Conservation (phyloP, 306 rosid species). For the Cyamopsis tetragonoloba region DNA sequence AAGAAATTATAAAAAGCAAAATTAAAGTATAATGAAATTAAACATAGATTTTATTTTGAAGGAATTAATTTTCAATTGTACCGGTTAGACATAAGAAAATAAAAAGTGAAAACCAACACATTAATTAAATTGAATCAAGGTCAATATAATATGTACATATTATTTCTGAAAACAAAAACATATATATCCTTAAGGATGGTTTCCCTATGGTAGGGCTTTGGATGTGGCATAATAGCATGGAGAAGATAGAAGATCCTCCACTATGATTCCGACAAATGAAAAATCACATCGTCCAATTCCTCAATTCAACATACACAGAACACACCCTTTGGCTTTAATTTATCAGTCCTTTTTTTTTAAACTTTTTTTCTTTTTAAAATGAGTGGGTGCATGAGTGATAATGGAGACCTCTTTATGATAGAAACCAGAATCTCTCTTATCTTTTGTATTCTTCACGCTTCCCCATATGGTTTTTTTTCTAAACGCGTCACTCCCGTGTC, state of each 20-base stretch:
- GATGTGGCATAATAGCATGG: conserved; percentile 10
- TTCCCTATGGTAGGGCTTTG: neutral
- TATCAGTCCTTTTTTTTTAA: no score
- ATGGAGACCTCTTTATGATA: conserved; percentile 45
- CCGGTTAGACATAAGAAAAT: no score
- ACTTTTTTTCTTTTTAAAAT: conserved; percentile 10
- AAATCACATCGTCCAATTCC: conserved; percentile 36
- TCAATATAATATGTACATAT: neutral
- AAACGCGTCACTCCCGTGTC: conserved; percentile 50
- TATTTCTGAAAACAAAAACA: conserved; percentile 21
- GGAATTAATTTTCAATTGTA: no score
- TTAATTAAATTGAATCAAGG: conserved; percentile 13
- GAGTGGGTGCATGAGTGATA: conserved; percentile 54
- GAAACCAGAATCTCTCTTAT: conserved; percentile 48
- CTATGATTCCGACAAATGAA: conserved; percentile 28
- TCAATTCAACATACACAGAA: no score
- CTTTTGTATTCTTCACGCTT: conserved; percentile 72
- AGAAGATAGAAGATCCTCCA: conserved; percentile 46
- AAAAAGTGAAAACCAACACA: neutral
- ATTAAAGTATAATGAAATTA: no score
- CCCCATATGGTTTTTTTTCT: conserved; percentile 25
- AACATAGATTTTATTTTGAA: no score
- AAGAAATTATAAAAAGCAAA: no score
- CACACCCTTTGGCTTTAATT: conserved; percentile 29
- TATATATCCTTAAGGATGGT: conserved; percentile 47